These are phyloP conservation scores for Pichia sp. DNA, from an alignment of 1,139 yeast genomes.

Conservation along the genomic window DNA sequence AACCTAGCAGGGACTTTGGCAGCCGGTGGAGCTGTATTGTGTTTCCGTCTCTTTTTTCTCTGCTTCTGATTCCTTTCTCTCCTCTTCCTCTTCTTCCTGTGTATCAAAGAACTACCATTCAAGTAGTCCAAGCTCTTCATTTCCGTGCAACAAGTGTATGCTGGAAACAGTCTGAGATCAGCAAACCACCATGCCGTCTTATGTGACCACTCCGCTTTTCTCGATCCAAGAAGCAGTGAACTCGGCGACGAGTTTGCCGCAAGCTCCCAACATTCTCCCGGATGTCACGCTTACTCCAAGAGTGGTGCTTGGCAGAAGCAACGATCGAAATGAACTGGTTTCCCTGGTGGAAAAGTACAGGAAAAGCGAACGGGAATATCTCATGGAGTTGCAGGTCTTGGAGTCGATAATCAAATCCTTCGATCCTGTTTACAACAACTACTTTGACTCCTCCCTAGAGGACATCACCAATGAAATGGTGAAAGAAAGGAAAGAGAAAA, in stretches of 20 bases:
- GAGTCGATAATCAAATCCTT: constrained; percentile 21
- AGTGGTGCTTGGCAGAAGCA: neutral
- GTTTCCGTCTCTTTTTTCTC: neutral
- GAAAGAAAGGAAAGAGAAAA: constrained; percentile 19
- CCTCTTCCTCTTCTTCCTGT: neutral
- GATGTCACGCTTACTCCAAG: neutral
- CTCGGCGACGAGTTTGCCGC: constrained; percentile 14
- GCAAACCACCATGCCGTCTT: constrained; percentile 16
- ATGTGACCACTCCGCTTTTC: constrained; percentile 20
- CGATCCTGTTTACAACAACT: constrained; percentile 27
- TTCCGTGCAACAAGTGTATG: neutral
- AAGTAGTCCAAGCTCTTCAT: neutral
- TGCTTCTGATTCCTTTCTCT: neutral
- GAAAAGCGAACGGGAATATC: constrained; percentile 21
- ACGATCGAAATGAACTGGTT: constrained; percentile 2
- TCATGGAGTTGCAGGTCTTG: constrained; percentile 21
- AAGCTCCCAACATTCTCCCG: neutral
- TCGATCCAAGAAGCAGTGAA: constrained; percentile 22
- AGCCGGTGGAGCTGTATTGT: neutral
- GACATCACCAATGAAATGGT: constrained; percentile 26
- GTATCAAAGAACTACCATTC: neutral
- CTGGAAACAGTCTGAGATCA: neutral
- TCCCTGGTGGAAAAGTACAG: constrained; percentile 7
- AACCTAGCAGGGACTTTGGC: neutral
- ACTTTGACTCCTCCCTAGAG: constrained; percentile 26